A percentile compares a stretch with the other conserved stretches of the same genome.
phyloP scores from a whole-genome alignment of 768 basidiomycete species.

The Kwoniella europaea region DNA sequence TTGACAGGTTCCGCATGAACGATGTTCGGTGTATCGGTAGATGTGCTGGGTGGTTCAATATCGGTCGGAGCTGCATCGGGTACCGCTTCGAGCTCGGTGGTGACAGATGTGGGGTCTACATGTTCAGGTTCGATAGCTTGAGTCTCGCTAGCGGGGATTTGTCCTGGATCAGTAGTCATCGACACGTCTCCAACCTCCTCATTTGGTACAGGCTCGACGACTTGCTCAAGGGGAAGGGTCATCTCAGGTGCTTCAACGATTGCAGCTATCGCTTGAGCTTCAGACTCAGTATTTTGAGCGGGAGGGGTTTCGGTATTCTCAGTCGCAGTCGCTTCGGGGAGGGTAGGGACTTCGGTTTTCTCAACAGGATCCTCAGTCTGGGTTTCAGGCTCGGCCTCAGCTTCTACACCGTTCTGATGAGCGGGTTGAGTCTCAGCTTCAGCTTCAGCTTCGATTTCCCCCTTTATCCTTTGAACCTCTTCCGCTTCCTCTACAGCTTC shows the following conservation, averaged over 20 bases:
- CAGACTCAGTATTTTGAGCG: constrained; percentile 8
- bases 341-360: constrained; percentile 6
- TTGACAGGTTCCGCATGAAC: background rate
- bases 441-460: constrained; percentile 17
- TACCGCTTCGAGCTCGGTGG: background rate
- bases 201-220: constrained; percentile 3
- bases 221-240: background rate
- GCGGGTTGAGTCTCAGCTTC: constrained; percentile 7
- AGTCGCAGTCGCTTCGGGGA: background rate
- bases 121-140: no score
- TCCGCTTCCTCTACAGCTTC: background rate
- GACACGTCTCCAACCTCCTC: constrained; percentile 32
- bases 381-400: background rate
- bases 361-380: background rate
- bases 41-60: background rate
- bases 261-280: background rate
- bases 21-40: background rate
- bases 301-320: background rate
- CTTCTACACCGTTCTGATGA: background rate
- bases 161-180: constrained; percentile 25
- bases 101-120: background rate
- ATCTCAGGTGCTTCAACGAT: constrained; percentile 12
- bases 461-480: background rate
- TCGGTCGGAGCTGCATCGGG: background rate
- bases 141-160: background rate